phyloP scores from a whole-genome alignment of 176 grass and related monocot genomes.

The Chrysopogon serrulatus region DNA sequence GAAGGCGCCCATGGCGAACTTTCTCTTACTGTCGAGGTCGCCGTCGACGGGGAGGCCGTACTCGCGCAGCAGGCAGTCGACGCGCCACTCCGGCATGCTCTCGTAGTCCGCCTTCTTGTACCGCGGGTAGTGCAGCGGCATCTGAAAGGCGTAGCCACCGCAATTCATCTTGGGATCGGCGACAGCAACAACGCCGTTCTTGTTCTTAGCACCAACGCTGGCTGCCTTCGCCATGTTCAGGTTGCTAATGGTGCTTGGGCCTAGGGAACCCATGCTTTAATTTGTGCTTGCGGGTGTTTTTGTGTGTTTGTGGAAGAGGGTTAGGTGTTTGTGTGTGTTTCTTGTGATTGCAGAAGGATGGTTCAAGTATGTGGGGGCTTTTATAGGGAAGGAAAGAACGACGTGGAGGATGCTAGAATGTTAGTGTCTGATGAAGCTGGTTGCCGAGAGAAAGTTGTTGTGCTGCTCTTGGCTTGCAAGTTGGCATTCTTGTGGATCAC shows the following conservation, averaged over 20 bases:
- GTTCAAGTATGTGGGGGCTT: not conserved
- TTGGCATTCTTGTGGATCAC: not conserved
- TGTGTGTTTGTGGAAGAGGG: not conserved
- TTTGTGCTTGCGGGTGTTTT: not conserved
- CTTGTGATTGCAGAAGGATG: not conserved
- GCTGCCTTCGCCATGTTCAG: conserved; percentile 18
- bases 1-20: conserved; percentile 73
- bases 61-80: conserved; percentile 35
- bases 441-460: not conserved
- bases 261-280: conserved; percentile 18
- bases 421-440: not conserved
- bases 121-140: conserved; percentile 21
- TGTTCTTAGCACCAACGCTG: not conserved
- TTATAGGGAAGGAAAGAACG: conserved; percentile 3
- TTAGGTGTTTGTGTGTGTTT: not conserved
- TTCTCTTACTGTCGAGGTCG: conserved; percentile 49
- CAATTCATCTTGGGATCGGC: not conserved
- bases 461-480: not conserved
- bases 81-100: conserved; percentile 21
- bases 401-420: conserved; percentile 8
- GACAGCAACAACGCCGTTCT: not conserved
- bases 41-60: conserved; percentile 57
- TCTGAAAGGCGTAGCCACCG: not conserved
- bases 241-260: not conserved
- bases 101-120: conserved; percentile 23